A percentile compares a stretch with the other conserved stretches of the same genome.
phyloP scores from a whole-genome alignment of 495 filamentous ascomycete genomes.

The Hamigera avellanea region DNA sequence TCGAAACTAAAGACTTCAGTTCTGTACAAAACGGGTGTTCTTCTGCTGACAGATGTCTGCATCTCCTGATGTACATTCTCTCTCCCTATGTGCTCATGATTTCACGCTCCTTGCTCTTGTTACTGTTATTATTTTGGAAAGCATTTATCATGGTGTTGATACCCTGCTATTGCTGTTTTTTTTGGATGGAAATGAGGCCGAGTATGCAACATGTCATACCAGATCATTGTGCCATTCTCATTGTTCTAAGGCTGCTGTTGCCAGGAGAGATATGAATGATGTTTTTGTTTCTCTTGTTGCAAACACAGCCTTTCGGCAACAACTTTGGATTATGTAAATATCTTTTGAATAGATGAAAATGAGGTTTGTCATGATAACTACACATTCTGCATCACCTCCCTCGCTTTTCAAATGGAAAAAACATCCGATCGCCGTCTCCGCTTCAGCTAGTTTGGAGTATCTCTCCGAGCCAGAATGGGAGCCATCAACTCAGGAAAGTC shows the following conservation, averaged over 20 bases:
- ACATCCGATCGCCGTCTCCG: too few relatives aligned
- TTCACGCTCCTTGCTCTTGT: slow-evolving; percentile 9
- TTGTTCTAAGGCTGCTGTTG: too few relatives aligned
- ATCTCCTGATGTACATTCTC: slow-evolving; percentile 14
- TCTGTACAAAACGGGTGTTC: slow-evolving; percentile 12
- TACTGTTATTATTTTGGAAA: slow-evolving; percentile 13
- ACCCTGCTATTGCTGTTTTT: slow-evolving; percentile 26
- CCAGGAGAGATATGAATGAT: too few relatives aligned
- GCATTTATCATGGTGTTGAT: slow-evolving; percentile 41
- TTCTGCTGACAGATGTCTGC: slow-evolving; percentile 1
- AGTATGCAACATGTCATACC: not conserved
- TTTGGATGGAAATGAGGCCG: not conserved
- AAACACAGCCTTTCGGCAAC: not conserved
- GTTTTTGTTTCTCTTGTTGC: slow-evolving; percentile 1
- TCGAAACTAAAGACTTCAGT: not conserved
- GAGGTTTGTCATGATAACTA: slow-evolving; percentile 2
- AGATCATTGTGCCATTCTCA: too few relatives aligned
- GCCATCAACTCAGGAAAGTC: too few relatives aligned
- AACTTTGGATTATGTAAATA: too few relatives aligned
- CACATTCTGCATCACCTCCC: slow-evolving; percentile 2
- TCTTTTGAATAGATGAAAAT: slow-evolving; percentile 23
- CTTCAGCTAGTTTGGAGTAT: too few relatives aligned
- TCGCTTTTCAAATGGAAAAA: too few relatives aligned
- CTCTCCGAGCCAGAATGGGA: too few relatives aligned
- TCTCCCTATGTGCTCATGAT: slow-evolving; percentile 25